Evolutionary conservation across 208 protist species (phyloP).

Genomic region (Wallacemonas sp.): DNA sequence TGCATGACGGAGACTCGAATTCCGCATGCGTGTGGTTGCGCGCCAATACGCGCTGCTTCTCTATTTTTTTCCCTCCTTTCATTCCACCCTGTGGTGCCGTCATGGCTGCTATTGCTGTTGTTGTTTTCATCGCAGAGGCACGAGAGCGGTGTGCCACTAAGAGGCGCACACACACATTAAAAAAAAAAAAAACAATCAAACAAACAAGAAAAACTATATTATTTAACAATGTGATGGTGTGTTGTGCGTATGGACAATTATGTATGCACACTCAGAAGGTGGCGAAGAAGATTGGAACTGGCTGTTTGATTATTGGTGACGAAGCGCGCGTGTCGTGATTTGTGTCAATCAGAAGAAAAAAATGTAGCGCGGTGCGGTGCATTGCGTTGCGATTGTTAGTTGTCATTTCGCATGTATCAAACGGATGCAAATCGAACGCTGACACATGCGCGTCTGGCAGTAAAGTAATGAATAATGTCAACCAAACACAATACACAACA

Average conservation of each 20-base stretch:
- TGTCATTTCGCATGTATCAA: constrained; percentile 17
- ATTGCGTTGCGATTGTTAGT: not conserved
- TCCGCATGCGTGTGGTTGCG: no score
- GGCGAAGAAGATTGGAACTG: not conserved
- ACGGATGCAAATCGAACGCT: constrained; percentile 12
- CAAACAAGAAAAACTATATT: not conserved
- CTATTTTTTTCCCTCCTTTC: no score
- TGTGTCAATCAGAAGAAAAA: no score
- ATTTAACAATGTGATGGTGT: not conserved
- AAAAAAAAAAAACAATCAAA: not conserved
- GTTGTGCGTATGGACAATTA: no score
- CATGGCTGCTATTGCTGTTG: no score
- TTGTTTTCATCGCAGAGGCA: no score
- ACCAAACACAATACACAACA: not conserved
- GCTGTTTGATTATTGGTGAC: not conserved
- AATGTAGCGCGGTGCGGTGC: no score
- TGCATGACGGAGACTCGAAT: no score
- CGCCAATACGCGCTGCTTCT: no score
- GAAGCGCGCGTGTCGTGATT: not conserved
- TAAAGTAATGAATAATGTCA: constrained; percentile 15
- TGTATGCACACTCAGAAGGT: not conserved
- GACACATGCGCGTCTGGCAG: not conserved
- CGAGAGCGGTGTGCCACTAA: no score
- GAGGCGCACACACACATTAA: not conserved
- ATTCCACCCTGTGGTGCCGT: no score